Conservation (phyloP, 371 early-diverging fungal genomes). For the Syncephalis fuscata region DNA sequence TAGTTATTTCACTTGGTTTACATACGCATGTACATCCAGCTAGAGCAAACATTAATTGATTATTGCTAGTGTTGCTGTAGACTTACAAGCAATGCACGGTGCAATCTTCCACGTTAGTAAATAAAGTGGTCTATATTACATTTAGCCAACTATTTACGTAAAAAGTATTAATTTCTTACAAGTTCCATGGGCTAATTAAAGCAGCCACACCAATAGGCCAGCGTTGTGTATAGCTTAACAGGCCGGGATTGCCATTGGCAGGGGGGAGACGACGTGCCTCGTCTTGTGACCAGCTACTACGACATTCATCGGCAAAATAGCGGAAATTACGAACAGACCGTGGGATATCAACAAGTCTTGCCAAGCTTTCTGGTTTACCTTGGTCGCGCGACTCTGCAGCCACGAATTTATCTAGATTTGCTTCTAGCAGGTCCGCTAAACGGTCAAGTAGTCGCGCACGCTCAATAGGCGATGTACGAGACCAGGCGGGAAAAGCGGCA, state of each 20-base stretch:
- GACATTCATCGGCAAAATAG: conserved; percentile 37
- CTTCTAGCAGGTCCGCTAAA: conserved; percentile 47
- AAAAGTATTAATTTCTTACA: conserved; percentile 12
- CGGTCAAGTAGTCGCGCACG: conserved; percentile 26
- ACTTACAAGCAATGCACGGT: conserved; percentile 38
- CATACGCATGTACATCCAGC: conserved; percentile 20
- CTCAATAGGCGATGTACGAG: conserved; percentile 18
- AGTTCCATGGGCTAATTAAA: conserved; percentile 52
- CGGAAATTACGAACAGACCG: conserved; percentile 47
- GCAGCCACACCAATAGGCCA: conserved; percentile 50
- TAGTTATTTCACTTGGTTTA: conserved; percentile 63
- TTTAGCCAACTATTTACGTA: conserved; percentile 6
- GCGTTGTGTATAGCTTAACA: conserved; percentile 24
- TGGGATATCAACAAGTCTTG: conserved; percentile 42
- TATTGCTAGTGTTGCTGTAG: background rate
- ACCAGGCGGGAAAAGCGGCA: conserved; percentile 45
- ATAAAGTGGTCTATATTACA: conserved; percentile 30
- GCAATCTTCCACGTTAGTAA: conserved; percentile 67
- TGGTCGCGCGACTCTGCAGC: conserved; percentile 34
- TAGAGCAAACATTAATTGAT: background rate
- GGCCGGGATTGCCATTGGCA: conserved; percentile 1
- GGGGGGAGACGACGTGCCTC: too few species aligned
- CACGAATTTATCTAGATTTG: conserved; percentile 22
- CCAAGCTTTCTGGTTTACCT: conserved; percentile 45
- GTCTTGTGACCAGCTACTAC: background rate